Evolutionary conservation across 805 yeast genomes (phyloP).

Genomic region (Sungouiozyma ichnusensis): DNA sequence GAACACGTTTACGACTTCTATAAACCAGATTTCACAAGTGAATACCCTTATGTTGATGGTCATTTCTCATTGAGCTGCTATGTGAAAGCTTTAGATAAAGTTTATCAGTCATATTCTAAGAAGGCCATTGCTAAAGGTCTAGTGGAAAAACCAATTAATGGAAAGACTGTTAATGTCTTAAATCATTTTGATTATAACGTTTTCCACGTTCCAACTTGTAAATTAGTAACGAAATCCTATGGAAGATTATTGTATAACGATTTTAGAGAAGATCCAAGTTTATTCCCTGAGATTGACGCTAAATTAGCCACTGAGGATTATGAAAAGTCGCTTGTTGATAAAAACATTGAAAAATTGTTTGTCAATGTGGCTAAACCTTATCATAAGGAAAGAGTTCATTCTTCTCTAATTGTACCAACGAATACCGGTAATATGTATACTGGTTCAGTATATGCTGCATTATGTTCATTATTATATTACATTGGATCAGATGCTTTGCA

Average conservation of each 20-base stretch:
- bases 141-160: conserved; percentile 34
- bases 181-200: conserved; percentile 82
- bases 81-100: conserved; percentile 82
- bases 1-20: conserved; percentile 96
- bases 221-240: conserved; percentile 82
- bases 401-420: conserved; percentile 80
- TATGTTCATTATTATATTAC: conserved; percentile 68
- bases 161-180: conserved; percentile 54
- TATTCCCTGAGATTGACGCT: conserved; percentile 50
- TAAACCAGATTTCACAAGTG: conserved; percentile 93
- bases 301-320: conserved; percentile 47
- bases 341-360: conserved; percentile 74
- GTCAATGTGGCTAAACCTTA: conserved; percentile 63
- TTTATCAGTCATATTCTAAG: conserved; percentile 72
- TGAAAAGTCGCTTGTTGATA: conserved; percentile 72
- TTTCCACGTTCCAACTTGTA: conserved; percentile 98
- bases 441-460: conserved; percentile 81
- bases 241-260: conserved; percentile 90
- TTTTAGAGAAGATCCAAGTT: conserved; percentile 57
- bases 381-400: conserved; percentile 58
- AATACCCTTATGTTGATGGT: conserved; percentile 96
- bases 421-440: conserved; percentile 98
- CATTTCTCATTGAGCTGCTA: conserved; percentile 91
- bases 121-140: conserved; percentile 52
- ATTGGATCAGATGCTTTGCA: conserved; percentile 67